Base-by-base conservation (phyloP, 1,284 basidiomycete species). In the Cryptococcus sp. region DNA sequence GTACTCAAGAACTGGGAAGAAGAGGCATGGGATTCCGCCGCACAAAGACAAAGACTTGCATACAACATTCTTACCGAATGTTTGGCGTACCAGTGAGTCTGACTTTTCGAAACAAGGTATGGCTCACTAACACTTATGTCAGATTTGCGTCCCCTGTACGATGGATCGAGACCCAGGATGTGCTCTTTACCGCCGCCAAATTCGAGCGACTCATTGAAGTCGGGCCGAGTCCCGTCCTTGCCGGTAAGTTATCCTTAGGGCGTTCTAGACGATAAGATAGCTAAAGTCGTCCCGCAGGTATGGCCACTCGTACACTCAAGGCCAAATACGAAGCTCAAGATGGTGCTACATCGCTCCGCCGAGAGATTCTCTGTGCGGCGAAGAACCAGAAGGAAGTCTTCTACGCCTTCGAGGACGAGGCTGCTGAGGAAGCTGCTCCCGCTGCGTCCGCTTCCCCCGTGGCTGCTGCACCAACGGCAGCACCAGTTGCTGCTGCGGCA, bases 111-210 rank as follows among this genome's bases (percentile, higher is more conserved):
- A 3, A 43, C 17, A 34, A 49, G 55, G 48, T 44, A 52, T 39
- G 11, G 15, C 22, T 50, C 54, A 25, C 57, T 58, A n/a, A 54
- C 40, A 4, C 17, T 23, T 6, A 16, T 15, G n/a, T n/a, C 29
- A 69, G 67, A 59, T 78, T 78, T 65, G 90, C 90, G 0, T 94
- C 93, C 3, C 93, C 93, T 13, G 94, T 99, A 25, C 88, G 93
- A 56, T 98, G 95, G 95, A 99, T 99, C 72, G 91, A 98, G 81
- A 99, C 95, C 0, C 95, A 98, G 75, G 95, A 99, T 72, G 85
- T 91, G 47, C 84, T 99, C 60, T 99, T 99, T 82, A 85, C 82
- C 6, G 80, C 87, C n/a, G 96, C 87, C 82, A 83, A 85, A 61
- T 97, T 97, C 70, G 94, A 98, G 80, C 86, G 95, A 26, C 84